A percentile compares a stretch with the other conserved stretches of the same genome.
phyloP scores from a whole-genome alignment of 1,284 basidiomycete species.

The Cutaneotrichosporon cavernicola region DNA sequence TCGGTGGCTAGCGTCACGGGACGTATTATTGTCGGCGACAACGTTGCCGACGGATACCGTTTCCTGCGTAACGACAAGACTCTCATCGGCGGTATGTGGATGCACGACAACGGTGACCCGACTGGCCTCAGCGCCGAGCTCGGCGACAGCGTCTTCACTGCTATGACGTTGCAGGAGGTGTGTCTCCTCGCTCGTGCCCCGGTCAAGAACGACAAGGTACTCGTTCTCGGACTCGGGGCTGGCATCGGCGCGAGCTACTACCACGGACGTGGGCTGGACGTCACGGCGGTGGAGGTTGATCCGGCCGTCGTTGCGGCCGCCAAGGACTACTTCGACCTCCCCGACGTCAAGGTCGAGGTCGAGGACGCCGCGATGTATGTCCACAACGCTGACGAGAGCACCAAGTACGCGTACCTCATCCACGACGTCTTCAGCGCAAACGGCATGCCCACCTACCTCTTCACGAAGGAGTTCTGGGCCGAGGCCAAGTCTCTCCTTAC shows the following conservation, averaged over 20 bases:
- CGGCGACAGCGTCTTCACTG: conserved; percentile 57
- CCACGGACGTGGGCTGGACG: conserved; percentile 62
- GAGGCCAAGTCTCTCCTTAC: conserved; percentile 65
- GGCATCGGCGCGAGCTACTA: conserved; percentile 77
- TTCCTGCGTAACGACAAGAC: conserved; percentile 85
- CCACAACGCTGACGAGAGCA: conserved; percentile 41
- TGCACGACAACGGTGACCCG: conserved; percentile 36
- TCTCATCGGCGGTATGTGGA: conserved; percentile 84
- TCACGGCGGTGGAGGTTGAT: conserved; percentile 68
- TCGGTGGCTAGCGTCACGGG: conserved; percentile 68
- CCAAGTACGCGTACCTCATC: conserved; percentile 69
- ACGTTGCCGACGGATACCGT: conserved; percentile 62
- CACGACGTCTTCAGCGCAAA: conserved; percentile 94
- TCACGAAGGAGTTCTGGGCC: conserved; percentile 76
- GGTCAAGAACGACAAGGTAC: conserved; percentile 24
- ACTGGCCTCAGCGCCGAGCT: conserved; percentile 49
- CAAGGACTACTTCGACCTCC: conserved; percentile 69
- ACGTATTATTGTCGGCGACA: conserved; percentile 70
- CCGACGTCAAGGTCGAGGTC: conserved; percentile 61
- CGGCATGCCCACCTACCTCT: conserved; percentile 74
- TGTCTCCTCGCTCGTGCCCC: conserved; percentile 46
- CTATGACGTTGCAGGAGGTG: not conserved
- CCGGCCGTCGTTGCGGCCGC: conserved; percentile 82
- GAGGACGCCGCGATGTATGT: conserved; percentile 73
- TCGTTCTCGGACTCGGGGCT: conserved; percentile 67